A percentile compares a stretch with the other conserved stretches of the same genome.
Conservation (phyloP, 306 rosid species). For the Medicago ruthenica region DNA sequence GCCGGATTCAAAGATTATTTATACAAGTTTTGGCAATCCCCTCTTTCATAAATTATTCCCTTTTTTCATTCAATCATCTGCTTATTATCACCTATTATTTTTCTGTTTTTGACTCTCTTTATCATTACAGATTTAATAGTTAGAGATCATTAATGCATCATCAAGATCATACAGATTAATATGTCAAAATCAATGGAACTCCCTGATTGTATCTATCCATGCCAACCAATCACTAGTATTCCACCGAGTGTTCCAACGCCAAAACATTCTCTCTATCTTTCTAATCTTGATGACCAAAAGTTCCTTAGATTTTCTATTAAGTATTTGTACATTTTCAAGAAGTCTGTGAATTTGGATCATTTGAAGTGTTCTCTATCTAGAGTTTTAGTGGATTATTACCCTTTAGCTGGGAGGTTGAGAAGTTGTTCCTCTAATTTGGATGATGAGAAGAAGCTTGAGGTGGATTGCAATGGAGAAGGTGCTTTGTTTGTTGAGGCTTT, state of each 20-base stretch:
- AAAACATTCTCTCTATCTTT: slow-evolving; percentile 69
- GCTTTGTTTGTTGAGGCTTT: slow-evolving; percentile 79
- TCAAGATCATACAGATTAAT: background rate
- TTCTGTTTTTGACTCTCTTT: slow-evolving; percentile 1
- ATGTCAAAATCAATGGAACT: slow-evolving; percentile 66
- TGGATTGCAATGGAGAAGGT: slow-evolving; percentile 87
- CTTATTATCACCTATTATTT: background rate
- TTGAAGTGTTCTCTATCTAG: slow-evolving; percentile 67
- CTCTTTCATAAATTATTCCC: background rate
- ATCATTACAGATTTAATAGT: background rate
- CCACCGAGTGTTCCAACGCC: slow-evolving; percentile 74
- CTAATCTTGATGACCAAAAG: slow-evolving; percentile 87
- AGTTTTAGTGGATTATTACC: slow-evolving; percentile 80
- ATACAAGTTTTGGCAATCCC: background rate
- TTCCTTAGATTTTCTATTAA: slow-evolving; percentile 83
- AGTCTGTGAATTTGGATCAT: slow-evolving; percentile 51
- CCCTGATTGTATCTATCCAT: slow-evolving; percentile 70
- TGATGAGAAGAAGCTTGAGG: slow-evolving; percentile 77
- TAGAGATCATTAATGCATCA: background rate
- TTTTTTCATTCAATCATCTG: slow-evolving; percentile 6
- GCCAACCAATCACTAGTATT: slow-evolving; percentile 51
- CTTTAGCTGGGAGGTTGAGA: slow-evolving; percentile 80
- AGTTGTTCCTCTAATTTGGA: slow-evolving; percentile 21
- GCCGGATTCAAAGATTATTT: background rate
- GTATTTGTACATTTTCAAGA: slow-evolving; percentile 68